Percentiles rank a stretch among this genome's conserved stretches.
Evolutionary conservation across 495 filamentous ascomycete species (phyloP).

Genomic region (Penicillium cosmopolitanum): DNA sequence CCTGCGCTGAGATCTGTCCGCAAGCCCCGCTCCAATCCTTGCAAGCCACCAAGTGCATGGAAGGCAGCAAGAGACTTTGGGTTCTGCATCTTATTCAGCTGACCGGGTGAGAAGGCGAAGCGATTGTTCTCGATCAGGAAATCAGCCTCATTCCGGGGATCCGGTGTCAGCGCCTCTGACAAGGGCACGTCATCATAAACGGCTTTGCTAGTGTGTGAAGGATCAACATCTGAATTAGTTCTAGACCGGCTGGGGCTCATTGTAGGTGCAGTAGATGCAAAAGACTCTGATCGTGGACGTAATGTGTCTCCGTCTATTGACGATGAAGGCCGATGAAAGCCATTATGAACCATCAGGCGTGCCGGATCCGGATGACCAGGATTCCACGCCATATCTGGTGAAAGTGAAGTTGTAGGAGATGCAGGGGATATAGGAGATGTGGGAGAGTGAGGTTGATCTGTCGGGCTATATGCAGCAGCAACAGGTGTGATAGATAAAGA

Average conservation of each 20-base stretch:
- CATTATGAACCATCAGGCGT: conserved; percentile 35
- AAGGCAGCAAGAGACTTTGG: conserved; percentile 76
- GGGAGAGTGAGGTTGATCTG: conserved; percentile 29
- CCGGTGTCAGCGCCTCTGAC: conserved; percentile 65
- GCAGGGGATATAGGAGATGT: conserved; percentile 15
- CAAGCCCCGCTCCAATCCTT: conserved; percentile 68
- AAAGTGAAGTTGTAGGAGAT: conserved; percentile 29
- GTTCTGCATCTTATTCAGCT: conserved; percentile 74
- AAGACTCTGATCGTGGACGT: conserved; percentile 51
- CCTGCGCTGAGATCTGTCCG: conserved; percentile 66
- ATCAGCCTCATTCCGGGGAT: conserved; percentile 65
- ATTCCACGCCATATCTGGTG: conserved; percentile 35
- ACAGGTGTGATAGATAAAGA: conserved; percentile 27
- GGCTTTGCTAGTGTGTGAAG: conserved; percentile 29
- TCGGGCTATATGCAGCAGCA: conserved; percentile 26
- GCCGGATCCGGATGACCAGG: conserved; percentile 29
- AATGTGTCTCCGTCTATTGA: conserved; percentile 57
- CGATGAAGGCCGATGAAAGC: conserved; percentile 38
- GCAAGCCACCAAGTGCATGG: conserved; percentile 67
- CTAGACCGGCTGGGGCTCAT: conserved; percentile 39
- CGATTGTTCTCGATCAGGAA: conserved; percentile 68
- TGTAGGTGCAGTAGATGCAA: conserved; percentile 47
- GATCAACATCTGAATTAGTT: conserved; percentile 43
- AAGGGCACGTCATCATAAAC: conserved; percentile 48
- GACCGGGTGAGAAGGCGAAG: conserved; percentile 72